Conservation (phyloP, 495 filamentous ascomycete species). For the Platismatia glauca region DNA sequence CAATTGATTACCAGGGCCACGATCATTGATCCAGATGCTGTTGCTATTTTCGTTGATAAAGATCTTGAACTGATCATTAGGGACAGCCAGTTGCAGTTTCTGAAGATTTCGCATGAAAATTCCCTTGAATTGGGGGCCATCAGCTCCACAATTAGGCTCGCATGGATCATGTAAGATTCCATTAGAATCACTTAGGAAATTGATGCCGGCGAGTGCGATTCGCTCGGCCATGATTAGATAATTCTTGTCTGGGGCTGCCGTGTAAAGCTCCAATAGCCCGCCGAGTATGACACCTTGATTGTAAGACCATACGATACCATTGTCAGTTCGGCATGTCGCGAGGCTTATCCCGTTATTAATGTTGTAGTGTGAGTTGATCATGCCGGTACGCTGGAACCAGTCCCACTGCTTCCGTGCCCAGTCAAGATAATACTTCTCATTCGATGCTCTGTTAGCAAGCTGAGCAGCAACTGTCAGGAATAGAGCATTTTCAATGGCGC, state of each 20-base stretch:
- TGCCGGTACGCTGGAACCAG: conserved; percentile 57
- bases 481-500: conserved; percentile 69
- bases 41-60: conserved; percentile 56
- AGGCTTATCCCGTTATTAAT: conserved; percentile 63
- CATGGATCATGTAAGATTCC: conserved; percentile 58
- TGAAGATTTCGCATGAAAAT: conserved; percentile 65
- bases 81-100: conserved; percentile 45
- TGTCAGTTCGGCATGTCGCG: conserved; percentile 56
- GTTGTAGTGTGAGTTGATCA: conserved; percentile 55
- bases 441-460: conserved; percentile 56
- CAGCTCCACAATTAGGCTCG: conserved; percentile 51
- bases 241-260: conserved; percentile 43
- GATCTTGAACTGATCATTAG: conserved; percentile 40
- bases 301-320: conserved; percentile 58
- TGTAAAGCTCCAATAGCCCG: conserved; percentile 57
- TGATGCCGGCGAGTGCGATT: conserved; percentile 60
- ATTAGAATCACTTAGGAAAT: conserved; percentile 41
- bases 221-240: conserved; percentile 46
- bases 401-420: conserved; percentile 52
- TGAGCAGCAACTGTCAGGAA: conserved; percentile 61
- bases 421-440: conserved; percentile 44
- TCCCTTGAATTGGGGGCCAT: conserved; percentile 69
- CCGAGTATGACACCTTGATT: conserved; percentile 76
- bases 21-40: conserved; percentile 58
- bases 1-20: conserved; percentile 39